These are phyloP conservation scores for Omphalea diandra DNA, from an alignment of 441 rosid genomes.

Conservation along the genomic window DNA sequence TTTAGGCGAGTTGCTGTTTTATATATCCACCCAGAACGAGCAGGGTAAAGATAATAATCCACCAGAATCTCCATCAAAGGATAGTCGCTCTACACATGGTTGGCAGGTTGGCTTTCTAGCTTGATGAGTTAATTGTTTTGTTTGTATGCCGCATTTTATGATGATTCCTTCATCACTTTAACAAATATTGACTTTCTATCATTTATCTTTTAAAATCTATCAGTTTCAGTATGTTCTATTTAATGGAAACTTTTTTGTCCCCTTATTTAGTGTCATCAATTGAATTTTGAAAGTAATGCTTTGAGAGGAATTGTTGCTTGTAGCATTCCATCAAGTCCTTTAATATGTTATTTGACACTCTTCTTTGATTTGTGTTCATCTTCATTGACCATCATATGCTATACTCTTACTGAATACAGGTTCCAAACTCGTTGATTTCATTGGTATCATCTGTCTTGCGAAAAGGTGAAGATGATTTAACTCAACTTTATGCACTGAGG, in stretches of 20 bases:
- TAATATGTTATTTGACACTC: conserved; percentile 14
- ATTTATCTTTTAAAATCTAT: background rate
- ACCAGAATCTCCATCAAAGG: conserved; percentile 82
- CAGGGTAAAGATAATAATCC: conserved; percentile 61
- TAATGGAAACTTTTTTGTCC: background rate
- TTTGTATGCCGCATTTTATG: conserved; percentile 1
- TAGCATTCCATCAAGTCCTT: conserved; percentile 7
- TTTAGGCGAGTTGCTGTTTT: conserved; percentile 92
- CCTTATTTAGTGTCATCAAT: background rate
- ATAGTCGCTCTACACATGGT: conserved; percentile 52
- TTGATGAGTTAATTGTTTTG: conserved; percentile 8
- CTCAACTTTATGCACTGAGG: conserved; percentile 93
- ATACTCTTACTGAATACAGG: conserved; percentile 44
- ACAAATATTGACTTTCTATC: background rate
- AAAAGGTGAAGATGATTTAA: conserved; percentile 94
- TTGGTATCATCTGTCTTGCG: conserved; percentile 85
- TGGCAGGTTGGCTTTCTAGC: conserved; percentile 79
- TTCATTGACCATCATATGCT: conserved; percentile 6
- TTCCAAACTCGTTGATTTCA: conserved; percentile 89
- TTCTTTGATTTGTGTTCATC: conserved; percentile 18
- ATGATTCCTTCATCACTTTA: background rate
- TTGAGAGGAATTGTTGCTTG: conserved; percentile 6
- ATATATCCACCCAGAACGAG: conserved; percentile 91
- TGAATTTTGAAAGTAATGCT: background rate
- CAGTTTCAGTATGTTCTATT: background rate